Base-by-base conservation (phyloP, 2,329 filamentous ascomycete species). In the Dactylellina cionopaga region DNA sequence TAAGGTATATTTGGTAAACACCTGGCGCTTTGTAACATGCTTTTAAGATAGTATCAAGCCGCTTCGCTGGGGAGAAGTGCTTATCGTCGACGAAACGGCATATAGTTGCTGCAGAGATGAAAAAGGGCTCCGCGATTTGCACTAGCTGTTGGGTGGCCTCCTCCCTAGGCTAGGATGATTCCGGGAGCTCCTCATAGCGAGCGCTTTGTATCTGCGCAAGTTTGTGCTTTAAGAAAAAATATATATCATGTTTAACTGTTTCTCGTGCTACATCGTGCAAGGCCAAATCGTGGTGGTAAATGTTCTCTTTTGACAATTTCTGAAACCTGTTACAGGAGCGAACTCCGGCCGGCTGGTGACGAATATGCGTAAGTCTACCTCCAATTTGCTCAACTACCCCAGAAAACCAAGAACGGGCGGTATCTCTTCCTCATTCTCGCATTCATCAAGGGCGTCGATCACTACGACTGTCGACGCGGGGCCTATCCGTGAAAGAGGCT, bases 391-490 rank as follows among this genome's bases (percentile, higher is more conserved):
- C 5, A 55, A 7, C 1, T 13, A 75, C 66, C 11, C 68, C 3
- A 69, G 17, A 5, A 62, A 37, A 2, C 17, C 29, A 13, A 63
- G 47, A 10, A 70, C 15, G 4, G 55, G 43, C 4, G 13, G 35
- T 52, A 70, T 41, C 5, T 55, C 37, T 31, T 49, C 44, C 15
- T 47, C 46, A 3, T 33, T 31, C 25, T 70, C 56, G 25, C 65
- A 70, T 31, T 70, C 65, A 13, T 70, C 65, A 25, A 70, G 46
- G 3, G 65, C 65, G 37, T 70, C 65, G 9, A 70, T 63, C 5
- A 70, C 35, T 2, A 70, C 31, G 9, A 70, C 46, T 22, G 47
- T n/a, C 6, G 25, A 31, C 10, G 24, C 25, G n/a, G 15, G 19
- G 5, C 2, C 19, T 31, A 62, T 46, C 9, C 29, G n/a, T 4